Conservation (phyloP, 2,329 filamentous ascomycete genomes). For the Neobulgaria alba region DNA sequence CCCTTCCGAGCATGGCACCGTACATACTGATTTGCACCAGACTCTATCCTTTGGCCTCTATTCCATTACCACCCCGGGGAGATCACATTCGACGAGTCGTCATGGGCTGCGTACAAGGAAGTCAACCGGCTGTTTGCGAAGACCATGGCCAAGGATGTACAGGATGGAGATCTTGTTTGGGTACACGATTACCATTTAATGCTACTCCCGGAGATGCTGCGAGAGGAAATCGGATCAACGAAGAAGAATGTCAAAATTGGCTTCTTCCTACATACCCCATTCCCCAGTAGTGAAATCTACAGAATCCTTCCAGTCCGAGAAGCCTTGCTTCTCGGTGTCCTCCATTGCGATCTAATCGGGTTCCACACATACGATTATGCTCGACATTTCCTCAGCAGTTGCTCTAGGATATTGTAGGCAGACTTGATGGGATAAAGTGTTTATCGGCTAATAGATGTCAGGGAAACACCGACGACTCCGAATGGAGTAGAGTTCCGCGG, state of each 20-base stretch:
- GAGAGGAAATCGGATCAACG: slow-evolving; percentile 71
- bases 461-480: slow-evolving; percentile 68
- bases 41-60: slow-evolving; percentile 96
- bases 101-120: slow-evolving; percentile 87
- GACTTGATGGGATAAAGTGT: background rate
- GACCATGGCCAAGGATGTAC: slow-evolving; percentile 75
- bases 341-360: slow-evolving; percentile 91
- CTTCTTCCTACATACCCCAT: slow-evolving; percentile 96
- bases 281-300: slow-evolving; percentile 95
- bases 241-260: slow-evolving; percentile 95
- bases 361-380: slow-evolving; percentile 99
- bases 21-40: slow-evolving; percentile 36
- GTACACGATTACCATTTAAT: slow-evolving; percentile 98
- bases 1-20: background rate
- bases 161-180: slow-evolving; percentile 94
- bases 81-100: slow-evolving; percentile 93
- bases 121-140: slow-evolving; percentile 90
- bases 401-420: slow-evolving; percentile 78
- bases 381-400: slow-evolving; percentile 93
- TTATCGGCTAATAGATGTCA: slow-evolving; percentile 19
- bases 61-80: slow-evolving; percentile 99
- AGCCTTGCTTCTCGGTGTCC: slow-evolving; percentile 74
- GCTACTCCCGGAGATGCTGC: slow-evolving; percentile 91
- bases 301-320: slow-evolving; percentile 89
- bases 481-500: slow-evolving; percentile 89